A percentile compares a stretch with the other conserved stretches of the same genome.
phyloP scores from a whole-genome alignment of 208 protist species.

The Angomonas deanei region DNA sequence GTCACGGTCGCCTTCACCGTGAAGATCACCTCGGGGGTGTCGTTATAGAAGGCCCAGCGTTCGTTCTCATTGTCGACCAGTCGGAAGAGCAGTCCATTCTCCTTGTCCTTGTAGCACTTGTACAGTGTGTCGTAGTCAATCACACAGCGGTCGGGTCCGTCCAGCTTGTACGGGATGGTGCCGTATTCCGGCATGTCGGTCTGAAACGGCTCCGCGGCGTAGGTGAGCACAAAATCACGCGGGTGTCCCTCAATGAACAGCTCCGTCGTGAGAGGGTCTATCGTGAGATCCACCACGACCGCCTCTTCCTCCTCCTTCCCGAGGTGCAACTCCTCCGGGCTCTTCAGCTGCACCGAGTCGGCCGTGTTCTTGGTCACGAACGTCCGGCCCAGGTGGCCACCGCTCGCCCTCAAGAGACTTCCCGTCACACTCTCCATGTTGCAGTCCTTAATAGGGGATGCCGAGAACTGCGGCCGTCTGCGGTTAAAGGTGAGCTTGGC shows the following conservation, averaged over 20 bases:
- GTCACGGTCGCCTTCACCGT: no score
- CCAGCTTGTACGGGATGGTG: background rate
- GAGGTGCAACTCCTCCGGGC: no score
- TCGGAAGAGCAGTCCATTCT: constrained; percentile 7
- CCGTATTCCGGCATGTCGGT: background rate
- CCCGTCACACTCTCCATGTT: no score
- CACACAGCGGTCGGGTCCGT: background rate
- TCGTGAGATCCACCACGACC: constrained; percentile 13
- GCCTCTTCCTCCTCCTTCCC: no score
- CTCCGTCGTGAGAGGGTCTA: constrained; percentile 37
- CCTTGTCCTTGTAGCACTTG: background rate
- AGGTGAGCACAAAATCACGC: constrained; percentile 28
- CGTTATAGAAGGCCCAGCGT: no score
- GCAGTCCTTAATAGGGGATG: constrained; percentile 1
- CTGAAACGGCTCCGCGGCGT: constrained; percentile 28
- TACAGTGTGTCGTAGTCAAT: background rate
- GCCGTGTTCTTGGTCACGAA: no score
- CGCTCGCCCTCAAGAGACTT: constrained; percentile 18
- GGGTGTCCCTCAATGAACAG: constrained; percentile 47
- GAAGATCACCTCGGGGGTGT: no score
- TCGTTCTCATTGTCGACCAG: constrained; percentile 13
- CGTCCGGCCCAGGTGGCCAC: constrained; percentile 13
- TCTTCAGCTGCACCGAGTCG: no score
- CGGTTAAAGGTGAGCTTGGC: no score
- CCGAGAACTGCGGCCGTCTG: constrained; percentile 10